Conservation (phyloP, 2,329 filamentous ascomycete genomes). For the Xylariaceae sp. region DNA sequence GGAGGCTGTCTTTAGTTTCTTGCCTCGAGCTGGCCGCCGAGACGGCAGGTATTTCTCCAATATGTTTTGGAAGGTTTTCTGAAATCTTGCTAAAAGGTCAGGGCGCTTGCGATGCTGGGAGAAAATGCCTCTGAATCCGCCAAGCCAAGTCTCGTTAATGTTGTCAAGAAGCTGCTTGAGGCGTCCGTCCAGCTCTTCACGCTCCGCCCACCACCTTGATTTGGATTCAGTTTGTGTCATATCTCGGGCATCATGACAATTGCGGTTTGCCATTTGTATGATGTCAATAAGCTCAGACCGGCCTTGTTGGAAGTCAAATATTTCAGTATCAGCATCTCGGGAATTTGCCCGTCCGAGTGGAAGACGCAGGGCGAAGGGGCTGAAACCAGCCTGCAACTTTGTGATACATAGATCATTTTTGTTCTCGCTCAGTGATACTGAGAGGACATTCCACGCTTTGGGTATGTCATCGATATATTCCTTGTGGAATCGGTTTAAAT, state of each 20-base stretch:
- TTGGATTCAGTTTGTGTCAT: conserved; percentile 73
- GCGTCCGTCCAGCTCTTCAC: conserved; percentile 74
- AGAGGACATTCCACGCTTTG: conserved; percentile 78
- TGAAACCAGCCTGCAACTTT: conserved; percentile 72
- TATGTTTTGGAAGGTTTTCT: conserved; percentile 72
- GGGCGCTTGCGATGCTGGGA: conserved; percentile 65
- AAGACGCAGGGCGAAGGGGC: conserved; percentile 82
- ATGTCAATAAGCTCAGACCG: conserved; percentile 79
- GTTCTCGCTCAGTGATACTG: conserved; percentile 78
- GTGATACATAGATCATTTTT: conserved; percentile 83
- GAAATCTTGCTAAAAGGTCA: conserved; percentile 70
- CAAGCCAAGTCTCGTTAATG: conserved; percentile 91
- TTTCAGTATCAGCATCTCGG: conserved; percentile 72
- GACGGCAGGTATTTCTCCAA: conserved; percentile 86
- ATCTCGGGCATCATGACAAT: conserved; percentile 70
- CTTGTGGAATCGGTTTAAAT: conserved; percentile 66
- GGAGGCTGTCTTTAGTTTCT: conserved; percentile 46
- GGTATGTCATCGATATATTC: conserved; percentile 87
- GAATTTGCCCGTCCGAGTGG: conserved; percentile 81
- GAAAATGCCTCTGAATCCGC: conserved; percentile 93
- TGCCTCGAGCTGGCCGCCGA: conserved; percentile 60
- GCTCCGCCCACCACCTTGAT: conserved; percentile 84
- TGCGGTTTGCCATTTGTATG: conserved; percentile 76
- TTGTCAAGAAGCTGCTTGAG: conserved; percentile 77
- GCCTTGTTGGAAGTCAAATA: conserved; percentile 81